A percentile compares a stretch with the other conserved stretches of the same genome.
Conservation (phyloP, 2,329 filamentous ascomycete species). For the Intubia oerlemansii region DNA sequence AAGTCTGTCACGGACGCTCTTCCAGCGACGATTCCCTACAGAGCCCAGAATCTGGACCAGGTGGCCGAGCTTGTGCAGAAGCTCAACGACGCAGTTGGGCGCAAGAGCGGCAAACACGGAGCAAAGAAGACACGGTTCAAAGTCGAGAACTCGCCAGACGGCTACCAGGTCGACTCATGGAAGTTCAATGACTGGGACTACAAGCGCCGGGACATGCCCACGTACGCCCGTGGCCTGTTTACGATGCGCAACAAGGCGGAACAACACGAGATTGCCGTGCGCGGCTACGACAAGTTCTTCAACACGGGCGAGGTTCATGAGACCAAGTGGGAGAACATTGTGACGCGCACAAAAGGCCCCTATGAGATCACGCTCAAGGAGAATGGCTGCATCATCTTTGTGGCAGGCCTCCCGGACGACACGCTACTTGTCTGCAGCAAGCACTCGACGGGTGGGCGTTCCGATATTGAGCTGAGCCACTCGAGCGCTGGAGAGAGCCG, state of each 20-base stretch:
- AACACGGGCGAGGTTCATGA: constrained; percentile 65
- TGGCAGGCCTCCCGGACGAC: constrained; percentile 74
- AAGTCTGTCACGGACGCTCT: too few relatives aligned
- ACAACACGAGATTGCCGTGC: constrained; percentile 55
- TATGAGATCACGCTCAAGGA: constrained; percentile 96
- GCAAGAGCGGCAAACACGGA: constrained; percentile 37
- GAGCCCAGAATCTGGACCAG: too few relatives aligned
- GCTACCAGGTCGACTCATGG: constrained; percentile 70
- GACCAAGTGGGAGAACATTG: constrained; percentile 68
- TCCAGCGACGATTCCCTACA: too few relatives aligned
- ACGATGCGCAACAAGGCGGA: constrained; percentile 46
- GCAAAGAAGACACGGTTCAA: constrained; percentile 65
- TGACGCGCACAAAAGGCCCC: constrained; percentile 55
- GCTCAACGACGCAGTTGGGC: constrained; percentile 36
- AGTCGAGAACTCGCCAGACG: constrained; percentile 38
- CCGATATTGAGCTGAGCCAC: constrained; percentile 55
- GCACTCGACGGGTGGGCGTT: constrained; percentile 74
- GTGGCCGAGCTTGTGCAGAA: constrained; percentile 42
- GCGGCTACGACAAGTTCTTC: constrained; percentile 99
- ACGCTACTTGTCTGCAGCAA: constrained; percentile 96
- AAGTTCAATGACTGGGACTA: constrained; percentile 90
- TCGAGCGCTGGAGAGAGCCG: constrained; percentile 64
- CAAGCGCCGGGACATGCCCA: constrained; percentile 68
- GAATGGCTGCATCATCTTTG: constrained; percentile 98
- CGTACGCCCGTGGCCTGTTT: constrained; percentile 84